Evolutionary conservation across 2,329 filamentous ascomycete genomes (phyloP).

Genomic region (Cucurbitaria berberidis): DNA sequence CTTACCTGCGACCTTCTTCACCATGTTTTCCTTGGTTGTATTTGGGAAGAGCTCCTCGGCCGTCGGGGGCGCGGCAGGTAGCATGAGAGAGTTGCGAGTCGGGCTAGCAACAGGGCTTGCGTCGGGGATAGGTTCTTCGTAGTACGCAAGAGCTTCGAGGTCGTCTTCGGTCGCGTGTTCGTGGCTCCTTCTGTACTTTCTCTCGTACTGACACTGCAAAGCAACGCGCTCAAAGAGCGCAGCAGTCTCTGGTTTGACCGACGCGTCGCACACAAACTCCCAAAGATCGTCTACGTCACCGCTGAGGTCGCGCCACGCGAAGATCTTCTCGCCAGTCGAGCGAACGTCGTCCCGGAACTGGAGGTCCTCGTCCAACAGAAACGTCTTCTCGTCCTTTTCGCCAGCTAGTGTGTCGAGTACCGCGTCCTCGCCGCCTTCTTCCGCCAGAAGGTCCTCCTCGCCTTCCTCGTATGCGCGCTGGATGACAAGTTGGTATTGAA

Average conservation of each 20-base stretch:
- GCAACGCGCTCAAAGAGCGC: conserved; percentile 82
- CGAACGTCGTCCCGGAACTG: conserved; percentile 85
- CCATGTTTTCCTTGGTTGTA: conserved; percentile 51
- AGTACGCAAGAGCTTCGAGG: conserved; percentile 81
- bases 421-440: conserved; percentile 85
- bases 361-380: conserved; percentile 89
- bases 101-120: conserved; percentile 64
- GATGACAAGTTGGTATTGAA: conserved; percentile 95
- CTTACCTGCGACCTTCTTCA: conserved; percentile 47
- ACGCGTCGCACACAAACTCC: conserved; percentile 92
- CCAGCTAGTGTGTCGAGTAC: conserved; percentile 73
- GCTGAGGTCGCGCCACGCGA: conserved; percentile 94
- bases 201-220: conserved; percentile 95
- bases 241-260: conserved; percentile 72
- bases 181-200: conserved; percentile 83
- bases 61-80: conserved; percentile 38
- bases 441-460: conserved; percentile 87
- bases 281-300: conserved; percentile 95
- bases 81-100: conserved; percentile 44
- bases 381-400: conserved; percentile 96
- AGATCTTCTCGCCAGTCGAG: conserved; percentile 79
- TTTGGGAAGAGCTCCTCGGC: conserved; percentile 46
- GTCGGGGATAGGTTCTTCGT: conserved; percentile 65
- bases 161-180: conserved; percentile 82
- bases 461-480: conserved; percentile 98